A percentile compares a stretch with the other conserved stretches of the same genome.
phyloP scores from a whole-genome alignment of 2,329 filamentous ascomycete species.

The Tolypocladium tropicale region DNA sequence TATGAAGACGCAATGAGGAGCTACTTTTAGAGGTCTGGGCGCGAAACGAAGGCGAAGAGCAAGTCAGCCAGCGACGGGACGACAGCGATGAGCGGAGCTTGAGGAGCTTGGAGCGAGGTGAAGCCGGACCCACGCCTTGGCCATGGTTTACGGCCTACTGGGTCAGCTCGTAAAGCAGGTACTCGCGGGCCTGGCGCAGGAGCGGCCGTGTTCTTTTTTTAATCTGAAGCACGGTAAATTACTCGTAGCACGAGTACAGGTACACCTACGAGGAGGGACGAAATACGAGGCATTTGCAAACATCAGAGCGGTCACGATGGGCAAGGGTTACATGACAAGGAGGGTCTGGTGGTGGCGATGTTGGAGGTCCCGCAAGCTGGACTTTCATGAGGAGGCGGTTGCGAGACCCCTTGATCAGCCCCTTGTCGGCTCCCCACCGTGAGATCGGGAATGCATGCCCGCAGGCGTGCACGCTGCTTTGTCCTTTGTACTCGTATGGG shows the following conservation, averaged over 20 bases:
- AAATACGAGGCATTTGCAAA: not conserved
- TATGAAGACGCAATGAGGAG: slow-evolving; percentile 79
- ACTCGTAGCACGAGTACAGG: not conserved
- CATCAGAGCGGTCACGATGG: not conserved
- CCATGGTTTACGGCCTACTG: not conserved
- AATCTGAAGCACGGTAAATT: not conserved
- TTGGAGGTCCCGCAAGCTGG: not conserved
- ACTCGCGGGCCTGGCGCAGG: not conserved
- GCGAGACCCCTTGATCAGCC: not conserved
- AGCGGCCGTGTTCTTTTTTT: not conserved
- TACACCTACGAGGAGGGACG: not conserved
- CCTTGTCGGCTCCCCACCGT: not conserved
- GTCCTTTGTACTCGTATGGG: not conserved
- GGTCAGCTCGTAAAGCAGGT: too few species aligned
- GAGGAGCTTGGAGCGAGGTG: not conserved
- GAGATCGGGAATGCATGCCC: not conserved
- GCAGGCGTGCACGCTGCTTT: not conserved
- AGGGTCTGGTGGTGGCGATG: not conserved
- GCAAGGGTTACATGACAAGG: not conserved
- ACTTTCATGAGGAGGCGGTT: not conserved
- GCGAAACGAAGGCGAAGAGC: not conserved
- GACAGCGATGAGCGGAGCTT: not conserved
- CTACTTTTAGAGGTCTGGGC: slow-evolving; percentile 42
- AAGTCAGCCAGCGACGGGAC: not conserved
- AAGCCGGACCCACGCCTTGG: not conserved